Conservation (phyloP, 306 rosid species). For the Cicer arietinum region DNA sequence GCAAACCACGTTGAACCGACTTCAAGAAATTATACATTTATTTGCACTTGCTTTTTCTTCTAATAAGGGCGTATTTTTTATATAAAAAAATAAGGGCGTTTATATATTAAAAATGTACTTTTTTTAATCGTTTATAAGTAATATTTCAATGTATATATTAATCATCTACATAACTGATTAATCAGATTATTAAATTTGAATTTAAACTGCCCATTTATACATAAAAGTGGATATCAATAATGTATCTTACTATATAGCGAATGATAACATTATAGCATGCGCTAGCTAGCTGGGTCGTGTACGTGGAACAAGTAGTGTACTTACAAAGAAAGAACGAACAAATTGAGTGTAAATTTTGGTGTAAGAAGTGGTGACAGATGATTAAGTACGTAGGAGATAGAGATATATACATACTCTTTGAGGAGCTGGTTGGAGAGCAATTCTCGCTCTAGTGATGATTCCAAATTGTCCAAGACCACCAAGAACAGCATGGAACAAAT, state of each 20-base stretch:
- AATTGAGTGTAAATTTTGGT: not conserved
- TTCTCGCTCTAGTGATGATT: constrained; percentile 90
- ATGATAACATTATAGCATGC: not conserved
- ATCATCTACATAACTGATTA: too few species aligned
- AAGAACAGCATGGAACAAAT: constrained; percentile 84
- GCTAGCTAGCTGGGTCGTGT: not conserved
- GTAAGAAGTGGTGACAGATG: not conserved
- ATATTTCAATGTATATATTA: too few species aligned
- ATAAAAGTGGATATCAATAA: too few species aligned
- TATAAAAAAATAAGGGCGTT: too few species aligned
- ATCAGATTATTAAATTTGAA: too few species aligned
- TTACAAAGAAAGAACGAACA: not conserved
- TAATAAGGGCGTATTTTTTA: too few species aligned
- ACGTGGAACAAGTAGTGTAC: not conserved
- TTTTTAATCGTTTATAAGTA: too few species aligned
- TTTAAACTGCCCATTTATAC: too few species aligned
- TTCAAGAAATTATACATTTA: not conserved
- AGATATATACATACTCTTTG: constrained; percentile 58
- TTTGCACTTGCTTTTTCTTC: not conserved
- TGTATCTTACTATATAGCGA: not conserved
- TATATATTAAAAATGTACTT: too few species aligned
- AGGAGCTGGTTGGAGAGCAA: constrained; percentile 89
- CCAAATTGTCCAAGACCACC: constrained; percentile 99
- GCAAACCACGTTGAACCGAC: constrained; percentile 28
- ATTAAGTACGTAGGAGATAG: constrained; percentile 16